Percentiles rank a stretch among this genome's conserved stretches.
These are phyloP conservation scores for Ambrosiella beaveri DNA, from an alignment of 2,329 filamentous ascomycete species.

Conservation along the genomic window DNA sequence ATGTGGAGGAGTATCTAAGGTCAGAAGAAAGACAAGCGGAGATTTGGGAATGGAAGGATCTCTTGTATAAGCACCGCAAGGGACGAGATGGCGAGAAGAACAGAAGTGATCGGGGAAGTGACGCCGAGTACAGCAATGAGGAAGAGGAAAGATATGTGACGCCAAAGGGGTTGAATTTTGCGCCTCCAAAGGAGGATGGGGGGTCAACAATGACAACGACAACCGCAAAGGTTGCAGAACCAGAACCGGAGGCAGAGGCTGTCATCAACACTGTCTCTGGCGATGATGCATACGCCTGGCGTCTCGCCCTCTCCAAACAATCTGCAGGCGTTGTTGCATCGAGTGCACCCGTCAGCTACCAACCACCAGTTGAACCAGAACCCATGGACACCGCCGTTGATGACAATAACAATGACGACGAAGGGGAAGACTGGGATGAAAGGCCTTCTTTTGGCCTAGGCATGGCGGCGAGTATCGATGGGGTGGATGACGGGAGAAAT, in stretches of 20 bases:
- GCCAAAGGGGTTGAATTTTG: slow-evolving; percentile 37
- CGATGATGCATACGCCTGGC: slow-evolving; percentile 52
- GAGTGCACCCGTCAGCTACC: slow-evolving; percentile 61
- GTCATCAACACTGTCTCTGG: slow-evolving; percentile 34
- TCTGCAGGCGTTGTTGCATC: slow-evolving; percentile 33
- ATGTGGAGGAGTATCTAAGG: slow-evolving; percentile 65
- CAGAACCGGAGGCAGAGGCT: background rate
- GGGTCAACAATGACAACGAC: no score
- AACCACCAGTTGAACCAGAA: slow-evolving; percentile 24
- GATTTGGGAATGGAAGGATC: slow-evolving; percentile 68
- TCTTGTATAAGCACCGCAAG: slow-evolving; percentile 56
- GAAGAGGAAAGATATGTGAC: slow-evolving; percentile 42
- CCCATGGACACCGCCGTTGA: slow-evolving; percentile 8
- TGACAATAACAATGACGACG: slow-evolving; percentile 14
- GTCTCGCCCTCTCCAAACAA: slow-evolving; percentile 37
- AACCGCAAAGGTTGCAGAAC: background rate
- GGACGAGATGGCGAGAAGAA: slow-evolving; percentile 29
- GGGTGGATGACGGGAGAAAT: slow-evolving; percentile 27
- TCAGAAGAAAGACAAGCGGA: slow-evolving; percentile 73
- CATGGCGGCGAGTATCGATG: slow-evolving; percentile 19
- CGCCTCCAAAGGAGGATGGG: slow-evolving; percentile 32
- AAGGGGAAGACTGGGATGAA: slow-evolving; percentile 21
- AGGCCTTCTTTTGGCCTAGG: slow-evolving; percentile 35
- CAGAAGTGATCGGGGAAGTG: slow-evolving; percentile 14
- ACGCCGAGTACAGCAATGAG: slow-evolving; percentile 20